Evolutionary conservation across 2,329 filamentous ascomycete genomes (phyloP).

Genomic region (Alternaria burnsii): DNA sequence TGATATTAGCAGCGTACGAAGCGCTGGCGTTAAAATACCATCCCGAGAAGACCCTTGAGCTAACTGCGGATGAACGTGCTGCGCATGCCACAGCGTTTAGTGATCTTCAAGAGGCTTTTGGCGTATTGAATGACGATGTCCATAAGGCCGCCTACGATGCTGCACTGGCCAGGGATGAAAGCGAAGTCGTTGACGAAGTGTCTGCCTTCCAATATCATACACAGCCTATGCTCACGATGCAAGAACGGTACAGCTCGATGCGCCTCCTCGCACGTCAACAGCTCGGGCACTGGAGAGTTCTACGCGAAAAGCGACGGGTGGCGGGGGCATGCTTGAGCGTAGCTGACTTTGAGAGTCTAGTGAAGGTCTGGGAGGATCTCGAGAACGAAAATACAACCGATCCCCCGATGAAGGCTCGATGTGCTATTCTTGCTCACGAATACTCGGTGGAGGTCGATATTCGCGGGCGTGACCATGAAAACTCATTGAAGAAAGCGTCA

Average conservation of each 20-base stretch:
- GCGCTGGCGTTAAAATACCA: constrained; percentile 25
- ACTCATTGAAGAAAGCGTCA: constrained; percentile 22
- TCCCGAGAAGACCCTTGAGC: constrained; percentile 24
- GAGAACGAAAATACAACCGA: constrained; percentile 18
- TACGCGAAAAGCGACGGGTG: constrained; percentile 19
- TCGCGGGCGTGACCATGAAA: constrained; percentile 17
- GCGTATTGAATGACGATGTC: constrained; percentile 23
- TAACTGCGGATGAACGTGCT: constrained; percentile 17
- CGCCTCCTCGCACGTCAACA: constrained; percentile 19
- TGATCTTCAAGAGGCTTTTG: constrained; percentile 26
- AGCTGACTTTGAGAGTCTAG: constrained; percentile 16
- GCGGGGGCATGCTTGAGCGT: constrained; percentile 17
- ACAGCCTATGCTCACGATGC: constrained; percentile 15
- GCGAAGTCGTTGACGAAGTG: background rate
- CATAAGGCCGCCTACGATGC: constrained; percentile 27
- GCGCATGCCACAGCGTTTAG: constrained; percentile 16
- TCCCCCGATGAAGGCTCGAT: constrained; percentile 18
- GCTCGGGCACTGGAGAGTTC: constrained; percentile 20
- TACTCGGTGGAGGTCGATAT: constrained; percentile 25
- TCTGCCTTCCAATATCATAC: constrained; percentile 14
- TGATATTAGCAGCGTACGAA: constrained; percentile 33
- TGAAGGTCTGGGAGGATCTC: constrained; percentile 25
- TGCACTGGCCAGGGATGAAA: constrained; percentile 16
- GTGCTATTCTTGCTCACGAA: constrained; percentile 20
- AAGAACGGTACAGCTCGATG: constrained; percentile 22